These are phyloP conservation scores for Rhodamnia rubescens DNA, from an alignment of 345 rosid genomes.

Conservation along the genomic window DNA sequence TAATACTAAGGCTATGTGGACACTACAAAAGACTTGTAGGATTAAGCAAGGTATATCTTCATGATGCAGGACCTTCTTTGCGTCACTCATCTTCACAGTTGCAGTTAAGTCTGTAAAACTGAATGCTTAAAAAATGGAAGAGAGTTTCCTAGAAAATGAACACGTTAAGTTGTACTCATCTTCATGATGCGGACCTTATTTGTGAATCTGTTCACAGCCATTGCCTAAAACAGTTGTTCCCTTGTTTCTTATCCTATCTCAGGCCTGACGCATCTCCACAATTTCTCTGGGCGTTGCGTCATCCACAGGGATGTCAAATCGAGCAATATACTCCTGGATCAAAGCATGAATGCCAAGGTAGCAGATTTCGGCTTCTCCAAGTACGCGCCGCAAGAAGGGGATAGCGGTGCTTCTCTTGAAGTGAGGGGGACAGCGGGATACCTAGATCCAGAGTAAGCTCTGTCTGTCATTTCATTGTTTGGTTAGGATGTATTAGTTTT, in stretches of 20 bases:
- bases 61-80: not conserved
- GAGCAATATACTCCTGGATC: slow-evolving; percentile 63
- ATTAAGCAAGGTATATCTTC: not conserved
- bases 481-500: not conserved
- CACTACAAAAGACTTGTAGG: not conserved
- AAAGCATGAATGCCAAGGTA: slow-evolving; percentile 60
- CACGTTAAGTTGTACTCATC: too few species aligned
- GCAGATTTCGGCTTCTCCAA: slow-evolving; percentile 73
- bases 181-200: too few species aligned
- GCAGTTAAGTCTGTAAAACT: not conserved
- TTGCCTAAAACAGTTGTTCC: not conserved
- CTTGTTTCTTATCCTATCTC: not conserved
- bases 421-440: slow-evolving; percentile 73
- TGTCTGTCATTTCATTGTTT: not conserved
- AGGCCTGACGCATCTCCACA: slow-evolving; percentile 39
- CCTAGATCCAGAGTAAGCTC: slow-evolving; percentile 66
- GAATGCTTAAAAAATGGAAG: not conserved
- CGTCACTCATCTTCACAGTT: not conserved
- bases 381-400: slow-evolving; percentile 73
- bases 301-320: slow-evolving; percentile 70
- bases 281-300: slow-evolving; percentile 20
- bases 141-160: not conserved
- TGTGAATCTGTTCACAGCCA: not conserved
- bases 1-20: not conserved
- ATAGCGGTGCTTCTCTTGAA: slow-evolving; percentile 56